Conservation (phyloP, 2,329 filamentous ascomycete species). For the Alternaria tenuissima region DNA sequence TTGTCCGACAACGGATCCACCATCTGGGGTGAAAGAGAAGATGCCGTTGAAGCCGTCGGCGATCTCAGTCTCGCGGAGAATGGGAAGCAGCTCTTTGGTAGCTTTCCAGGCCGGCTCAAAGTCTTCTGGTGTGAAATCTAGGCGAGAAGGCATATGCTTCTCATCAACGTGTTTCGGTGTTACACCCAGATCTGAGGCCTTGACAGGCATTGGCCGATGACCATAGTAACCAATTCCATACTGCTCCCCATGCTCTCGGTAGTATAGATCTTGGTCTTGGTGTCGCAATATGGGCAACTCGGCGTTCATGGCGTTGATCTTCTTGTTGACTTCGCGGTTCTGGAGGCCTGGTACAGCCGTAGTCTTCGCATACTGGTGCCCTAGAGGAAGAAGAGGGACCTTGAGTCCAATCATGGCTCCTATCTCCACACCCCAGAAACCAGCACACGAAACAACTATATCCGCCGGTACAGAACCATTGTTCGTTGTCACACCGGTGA, state of each 20-base stretch:
- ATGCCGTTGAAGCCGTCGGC: conserved; percentile 71
- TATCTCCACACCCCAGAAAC: conserved; percentile 72
- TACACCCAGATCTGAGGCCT: conserved; percentile 62
- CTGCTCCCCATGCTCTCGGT: conserved; percentile 69
- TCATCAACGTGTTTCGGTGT: conserved; percentile 65
- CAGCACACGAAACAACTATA: conserved; percentile 69
- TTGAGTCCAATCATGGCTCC: conserved; percentile 67
- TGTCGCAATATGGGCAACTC: conserved; percentile 67
- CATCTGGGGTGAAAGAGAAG: conserved; percentile 72
- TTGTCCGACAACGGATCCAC: conserved; percentile 67
- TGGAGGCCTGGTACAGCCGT: conserved; percentile 59
- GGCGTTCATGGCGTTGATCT: conserved; percentile 59
- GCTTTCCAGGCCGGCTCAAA: conserved; percentile 69
- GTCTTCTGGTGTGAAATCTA: conserved; percentile 67
- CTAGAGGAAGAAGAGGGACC: conserved; percentile 68
- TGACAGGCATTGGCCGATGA: conserved; percentile 68
- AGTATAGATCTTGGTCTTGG: conserved; percentile 71
- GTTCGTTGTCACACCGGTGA: conserved; percentile 65
- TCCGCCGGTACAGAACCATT: conserved; percentile 63
- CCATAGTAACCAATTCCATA: conserved; percentile 72
- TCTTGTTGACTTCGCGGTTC: conserved; percentile 51
- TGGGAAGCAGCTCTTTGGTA: conserved; percentile 63
- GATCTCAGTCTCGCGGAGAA: conserved; percentile 60
- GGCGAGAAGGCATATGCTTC: conserved; percentile 69
- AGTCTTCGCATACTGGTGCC: conserved; percentile 71